These are phyloP conservation scores for Calocybe gangraenosa DNA, from an alignment of 768 basidiomycete species.

Conservation along the genomic window DNA sequence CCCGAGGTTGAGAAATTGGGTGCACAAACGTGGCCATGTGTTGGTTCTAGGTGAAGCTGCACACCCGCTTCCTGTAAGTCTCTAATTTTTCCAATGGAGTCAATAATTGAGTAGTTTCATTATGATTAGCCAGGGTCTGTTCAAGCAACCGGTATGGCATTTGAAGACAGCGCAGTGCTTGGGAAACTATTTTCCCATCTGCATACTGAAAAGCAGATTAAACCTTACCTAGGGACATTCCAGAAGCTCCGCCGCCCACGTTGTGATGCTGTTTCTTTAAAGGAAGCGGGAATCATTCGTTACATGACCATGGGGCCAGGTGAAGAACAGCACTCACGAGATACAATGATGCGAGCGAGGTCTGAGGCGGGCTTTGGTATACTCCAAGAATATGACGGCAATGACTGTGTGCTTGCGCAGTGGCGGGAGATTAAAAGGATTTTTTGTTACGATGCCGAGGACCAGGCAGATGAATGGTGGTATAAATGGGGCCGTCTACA, in stretches of 20 bases:
- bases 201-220: constrained; percentile 42
- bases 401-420: constrained; percentile 20
- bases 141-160: constrained; percentile 43
- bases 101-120: not conserved
- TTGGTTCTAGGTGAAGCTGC: constrained; percentile 55
- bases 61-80: constrained; percentile 50
- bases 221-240: constrained; percentile 46
- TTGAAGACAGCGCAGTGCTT: constrained; percentile 63
- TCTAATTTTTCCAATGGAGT: not conserved
- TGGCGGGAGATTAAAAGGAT: constrained; percentile 46
- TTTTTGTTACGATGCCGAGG: constrained; percentile 54
- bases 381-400: constrained; percentile 7
- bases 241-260: constrained; percentile 51
- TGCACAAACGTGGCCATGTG: constrained; percentile 39
- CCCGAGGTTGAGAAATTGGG: constrained; percentile 46
- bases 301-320: constrained; percentile 44
- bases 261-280: constrained; percentile 33
- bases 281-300: constrained; percentile 40
- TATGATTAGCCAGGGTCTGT: constrained; percentile 40
- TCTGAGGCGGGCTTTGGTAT: constrained; percentile 22
- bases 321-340: constrained; percentile 37
- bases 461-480: constrained; percentile 61
- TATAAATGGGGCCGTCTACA: constrained; percentile 44
- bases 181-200: constrained; percentile 59
- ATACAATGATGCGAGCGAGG: constrained; percentile 31